Percentiles rank a stretch among this genome's conserved stretches.
phyloP scores from a whole-genome alignment of 306 rosid genomes.

The Nissolia schottii region DNA sequence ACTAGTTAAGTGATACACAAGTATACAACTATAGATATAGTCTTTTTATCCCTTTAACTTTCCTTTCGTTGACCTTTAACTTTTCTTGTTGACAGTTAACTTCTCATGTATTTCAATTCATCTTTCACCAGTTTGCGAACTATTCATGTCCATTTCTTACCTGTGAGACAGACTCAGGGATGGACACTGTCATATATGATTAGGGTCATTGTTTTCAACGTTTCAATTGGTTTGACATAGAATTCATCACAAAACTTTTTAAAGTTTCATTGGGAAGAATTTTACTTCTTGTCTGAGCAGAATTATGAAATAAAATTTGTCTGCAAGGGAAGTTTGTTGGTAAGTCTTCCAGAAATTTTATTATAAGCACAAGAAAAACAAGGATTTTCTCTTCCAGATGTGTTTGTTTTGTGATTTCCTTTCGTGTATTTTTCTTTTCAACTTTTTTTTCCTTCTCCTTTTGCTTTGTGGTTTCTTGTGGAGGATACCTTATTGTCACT shows the following conservation, averaged over 20 bases:
- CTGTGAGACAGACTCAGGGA: neutral
- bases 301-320: constrained; percentile 7
- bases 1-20: too few relatives aligned
- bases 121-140: neutral
- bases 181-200: neutral
- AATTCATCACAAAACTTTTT: neutral
- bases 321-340: neutral
- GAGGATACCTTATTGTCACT: neutral
- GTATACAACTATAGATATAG: too few relatives aligned
- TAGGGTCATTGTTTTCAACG: constrained; percentile 9
- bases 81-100: neutral
- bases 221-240: neutral
- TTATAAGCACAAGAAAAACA: neutral
- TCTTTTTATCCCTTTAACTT: neutral
- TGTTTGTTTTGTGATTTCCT: neutral
- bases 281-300: neutral
- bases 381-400: neutral
- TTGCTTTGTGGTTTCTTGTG: neutral
- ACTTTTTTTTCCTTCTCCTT: neutral
- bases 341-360: neutral
- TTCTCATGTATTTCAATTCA: constrained; percentile 6
- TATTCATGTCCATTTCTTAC: neutral
- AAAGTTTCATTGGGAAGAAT: neutral
- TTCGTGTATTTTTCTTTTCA: too few relatives aligned
- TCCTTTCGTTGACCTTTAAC: neutral